phyloP scores from a whole-genome alignment of 495 filamentous ascomycete species.

The Rhypophila decipiens region DNA sequence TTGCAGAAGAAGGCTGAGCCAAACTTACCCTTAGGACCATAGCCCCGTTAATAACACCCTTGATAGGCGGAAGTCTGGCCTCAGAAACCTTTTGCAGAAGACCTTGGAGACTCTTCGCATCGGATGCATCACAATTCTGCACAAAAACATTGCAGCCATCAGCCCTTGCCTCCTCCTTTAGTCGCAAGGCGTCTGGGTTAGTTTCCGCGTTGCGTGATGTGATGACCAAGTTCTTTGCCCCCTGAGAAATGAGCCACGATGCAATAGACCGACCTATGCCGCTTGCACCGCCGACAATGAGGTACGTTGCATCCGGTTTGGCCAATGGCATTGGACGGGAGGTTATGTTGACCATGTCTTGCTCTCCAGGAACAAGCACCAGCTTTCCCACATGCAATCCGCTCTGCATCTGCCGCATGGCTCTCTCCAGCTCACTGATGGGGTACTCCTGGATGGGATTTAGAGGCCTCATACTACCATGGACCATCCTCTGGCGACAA shows the following conservation, averaged over 20 bases:
- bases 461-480: constrained; percentile 6
- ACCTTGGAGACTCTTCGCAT: background rate
- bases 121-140: background rate
- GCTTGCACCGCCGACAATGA: constrained; percentile 33
- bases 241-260: constrained; percentile 39
- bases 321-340: background rate
- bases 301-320: constrained; percentile 18
- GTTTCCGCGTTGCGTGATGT: constrained; percentile 40
- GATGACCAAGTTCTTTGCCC: constrained; percentile 45
- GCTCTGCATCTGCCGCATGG: constrained; percentile 33
- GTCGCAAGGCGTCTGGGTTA: constrained; percentile 11
- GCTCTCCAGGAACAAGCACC: constrained; percentile 20
- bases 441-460: constrained; percentile 17
- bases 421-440: constrained; percentile 26
- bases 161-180: constrained; percentile 13
- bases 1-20: too few species aligned
- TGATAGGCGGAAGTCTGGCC: constrained; percentile 22
- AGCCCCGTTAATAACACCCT: constrained; percentile 30
- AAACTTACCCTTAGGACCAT: too few species aligned
- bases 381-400: constrained; percentile 45
- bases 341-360: background rate
- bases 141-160: background rate
- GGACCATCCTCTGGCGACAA: constrained; percentile 10
- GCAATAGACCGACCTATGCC: constrained; percentile 37
- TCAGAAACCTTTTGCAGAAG: background rate